A percentile compares a stretch with the other conserved stretches of the same genome.
phyloP scores from a whole-genome alignment of 352 stramenopile species.

The Thalassiosira delicatula region DNA sequence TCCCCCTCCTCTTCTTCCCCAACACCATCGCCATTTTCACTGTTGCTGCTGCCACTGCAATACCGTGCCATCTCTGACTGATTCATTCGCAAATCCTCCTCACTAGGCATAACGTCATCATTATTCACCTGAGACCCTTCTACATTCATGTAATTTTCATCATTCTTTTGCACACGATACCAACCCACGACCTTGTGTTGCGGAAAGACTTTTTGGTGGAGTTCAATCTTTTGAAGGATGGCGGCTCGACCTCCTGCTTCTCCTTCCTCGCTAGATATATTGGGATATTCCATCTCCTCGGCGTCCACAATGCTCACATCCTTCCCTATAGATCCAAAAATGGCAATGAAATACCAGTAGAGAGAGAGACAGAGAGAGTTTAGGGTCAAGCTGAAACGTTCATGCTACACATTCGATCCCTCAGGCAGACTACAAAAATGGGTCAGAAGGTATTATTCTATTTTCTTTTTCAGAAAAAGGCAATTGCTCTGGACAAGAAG shows the following conservation, averaged over 20 bases:
- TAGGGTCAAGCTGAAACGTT: too few relatives aligned
- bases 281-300: conserved; percentile 69
- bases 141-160: conserved; percentile 28
- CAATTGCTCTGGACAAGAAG: too few relatives aligned
- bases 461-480: too few relatives aligned
- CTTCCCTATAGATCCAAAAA: conserved; percentile 4
- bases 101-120: conserved; percentile 20
- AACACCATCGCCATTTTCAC: conserved; percentile 1
- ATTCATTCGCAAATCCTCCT: conserved; percentile 54
- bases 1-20: conserved; percentile 27
- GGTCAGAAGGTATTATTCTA: too few relatives aligned
- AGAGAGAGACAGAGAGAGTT: too few relatives aligned
- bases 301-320: conserved; percentile 70
- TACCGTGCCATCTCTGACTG: conserved; percentile 47
- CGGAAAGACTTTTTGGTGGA: conserved; percentile 82
- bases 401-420: too few relatives aligned
- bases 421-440: too few relatives aligned
- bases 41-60: conserved; percentile 6
- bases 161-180: conserved; percentile 66
- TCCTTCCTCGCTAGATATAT: conserved; percentile 9
- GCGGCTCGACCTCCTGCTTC: conserved; percentile 33
- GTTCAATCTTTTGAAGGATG: conserved; percentile 65
- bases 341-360: too few relatives aligned
- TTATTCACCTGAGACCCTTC: background rate
- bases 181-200: conserved; percentile 77